Conservation (phyloP, 495 filamentous ascomycete genomes). For the Trichocladium antarcticum region DNA sequence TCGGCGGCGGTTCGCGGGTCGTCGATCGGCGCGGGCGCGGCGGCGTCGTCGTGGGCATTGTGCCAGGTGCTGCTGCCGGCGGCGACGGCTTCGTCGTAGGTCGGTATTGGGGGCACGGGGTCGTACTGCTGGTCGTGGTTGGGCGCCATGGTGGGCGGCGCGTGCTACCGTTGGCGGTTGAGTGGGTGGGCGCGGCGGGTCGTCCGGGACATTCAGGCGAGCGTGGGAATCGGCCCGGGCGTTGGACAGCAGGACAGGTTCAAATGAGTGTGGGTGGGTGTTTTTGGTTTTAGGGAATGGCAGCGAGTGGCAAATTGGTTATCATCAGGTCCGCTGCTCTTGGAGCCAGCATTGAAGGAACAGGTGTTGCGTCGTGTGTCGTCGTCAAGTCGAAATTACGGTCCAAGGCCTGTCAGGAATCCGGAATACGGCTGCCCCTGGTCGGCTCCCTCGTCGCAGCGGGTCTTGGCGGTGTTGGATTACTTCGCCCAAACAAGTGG, state of each 20-base stretch:
- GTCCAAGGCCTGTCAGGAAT: not conserved
- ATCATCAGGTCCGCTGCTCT: constrained; percentile 22
- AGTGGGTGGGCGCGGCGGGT: not conserved
- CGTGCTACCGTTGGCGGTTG: constrained; percentile 5
- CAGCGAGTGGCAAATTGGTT: constrained; percentile 1
- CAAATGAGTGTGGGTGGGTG: constrained; percentile 12
- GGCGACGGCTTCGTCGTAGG: constrained; percentile 81
- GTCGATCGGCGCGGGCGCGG: constrained; percentile 31
- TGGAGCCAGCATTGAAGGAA: constrained; percentile 15
- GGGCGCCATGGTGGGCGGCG: constrained; percentile 34
- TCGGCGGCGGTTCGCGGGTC: constrained; percentile 9
- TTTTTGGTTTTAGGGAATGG: constrained; percentile 8
- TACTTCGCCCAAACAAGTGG: no score
- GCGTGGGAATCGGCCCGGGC: not conserved
- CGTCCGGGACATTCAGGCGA: constrained; percentile 15
- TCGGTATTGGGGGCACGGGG: constrained; percentile 68
- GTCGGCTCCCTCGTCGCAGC: no score
- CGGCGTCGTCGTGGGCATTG: constrained; percentile 14
- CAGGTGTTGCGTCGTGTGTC: not conserved
- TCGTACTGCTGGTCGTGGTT: constrained; percentile 43
- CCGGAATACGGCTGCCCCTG: not conserved
- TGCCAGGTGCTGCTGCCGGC: constrained; percentile 26
- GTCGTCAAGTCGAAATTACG: constrained; percentile 8
- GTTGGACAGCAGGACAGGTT: not conserved
- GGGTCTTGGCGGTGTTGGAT: no score